Base-by-base conservation (phyloP, 371 early-diverging fungal genomes). In the Mucor sp. region DNA sequence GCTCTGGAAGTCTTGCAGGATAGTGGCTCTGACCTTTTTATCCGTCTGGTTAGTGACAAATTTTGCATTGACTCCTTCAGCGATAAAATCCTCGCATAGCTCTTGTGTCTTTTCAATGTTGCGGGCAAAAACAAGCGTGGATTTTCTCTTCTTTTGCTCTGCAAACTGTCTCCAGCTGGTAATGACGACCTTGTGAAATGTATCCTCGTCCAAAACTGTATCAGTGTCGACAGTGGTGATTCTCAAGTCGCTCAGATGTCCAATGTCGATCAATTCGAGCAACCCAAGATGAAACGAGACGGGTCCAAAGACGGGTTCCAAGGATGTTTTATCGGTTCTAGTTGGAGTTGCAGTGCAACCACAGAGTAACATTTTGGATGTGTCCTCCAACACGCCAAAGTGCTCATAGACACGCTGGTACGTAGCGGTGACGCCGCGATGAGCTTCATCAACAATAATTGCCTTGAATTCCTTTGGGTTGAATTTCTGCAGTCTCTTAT, bases 401-500 rank as follows among this genome's bases (percentile, higher is more conserved):
- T 95, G 86, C 2, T 86, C 70, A 33, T 97, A 59, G n/a, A 97
- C 87, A 12, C 88, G 78, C 12, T 60, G 50, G 69, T 97, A 98
- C 2, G 90, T 84, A 0, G 77, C 65, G 8, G 96, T 93, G 0
- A 94, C 85, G 1, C 94, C 93, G 71, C 97, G 98, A 66, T 98
- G 98, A 0, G 96, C 97, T 88, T 95, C 94, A 74, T 94, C 97
- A 56, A 98, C 93, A 32, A 98, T 85, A 60, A 98, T 88, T 33
- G 89, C 86, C 66, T 97, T 97, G 86, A 93, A 97, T 9, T 78
- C 66, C 11, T 55, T 33, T 3, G 95, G 95, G 37, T 95, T 85
- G 63, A 91, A 93, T 39, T 82, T 78, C 15, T 71, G 66, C 17
- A 96, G 50, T 50, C 50, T 5, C n/a, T 60, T 27, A 0, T 88